These are phyloP conservation scores for Limtongia smithiae DNA, from an alignment of 805 yeast genomes.

Conservation along the genomic window DNA sequence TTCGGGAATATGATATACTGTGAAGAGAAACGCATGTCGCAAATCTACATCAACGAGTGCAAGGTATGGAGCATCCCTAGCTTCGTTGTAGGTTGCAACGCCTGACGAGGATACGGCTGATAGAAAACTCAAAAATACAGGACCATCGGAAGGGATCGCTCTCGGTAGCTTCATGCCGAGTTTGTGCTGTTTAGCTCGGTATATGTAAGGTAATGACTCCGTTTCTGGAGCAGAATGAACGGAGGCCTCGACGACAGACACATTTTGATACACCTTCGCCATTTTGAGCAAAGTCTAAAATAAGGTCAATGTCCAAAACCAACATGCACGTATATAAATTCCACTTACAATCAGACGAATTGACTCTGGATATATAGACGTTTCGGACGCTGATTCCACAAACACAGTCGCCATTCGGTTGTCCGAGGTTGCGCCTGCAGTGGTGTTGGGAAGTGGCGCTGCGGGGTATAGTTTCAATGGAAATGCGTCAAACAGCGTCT, in stretches of 20 bases:
- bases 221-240: conserved; percentile 15
- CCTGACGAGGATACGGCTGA: background rate
- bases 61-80: conserved; percentile 2
- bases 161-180: background rate
- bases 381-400: conserved; percentile 1
- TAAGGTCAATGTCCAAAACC: background rate
- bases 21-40: conserved; percentile 18
- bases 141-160: background rate
- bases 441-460: conserved; percentile 4
- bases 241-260: conserved; percentile 7
- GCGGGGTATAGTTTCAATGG: conserved; percentile 1
- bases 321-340: background rate
- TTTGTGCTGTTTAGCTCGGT: background rate
- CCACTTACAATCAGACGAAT: conserved; percentile 2
- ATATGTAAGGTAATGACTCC: conserved; percentile 17
- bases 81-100: background rate
- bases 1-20: conserved; percentile 7
- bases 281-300: conserved; percentile 10
- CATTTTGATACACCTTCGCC: background rate
- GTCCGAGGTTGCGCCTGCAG: background rate
- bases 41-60: conserved; percentile 11
- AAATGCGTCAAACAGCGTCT: conserved; percentile 5
- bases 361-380: conserved; percentile 2
- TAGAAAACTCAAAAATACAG: background rate
- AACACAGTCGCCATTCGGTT: conserved; percentile 4